Evolutionary conservation across 768 basidiomycete genomes (phyloP).

Genomic region (Podaxis pistillaris): DNA sequence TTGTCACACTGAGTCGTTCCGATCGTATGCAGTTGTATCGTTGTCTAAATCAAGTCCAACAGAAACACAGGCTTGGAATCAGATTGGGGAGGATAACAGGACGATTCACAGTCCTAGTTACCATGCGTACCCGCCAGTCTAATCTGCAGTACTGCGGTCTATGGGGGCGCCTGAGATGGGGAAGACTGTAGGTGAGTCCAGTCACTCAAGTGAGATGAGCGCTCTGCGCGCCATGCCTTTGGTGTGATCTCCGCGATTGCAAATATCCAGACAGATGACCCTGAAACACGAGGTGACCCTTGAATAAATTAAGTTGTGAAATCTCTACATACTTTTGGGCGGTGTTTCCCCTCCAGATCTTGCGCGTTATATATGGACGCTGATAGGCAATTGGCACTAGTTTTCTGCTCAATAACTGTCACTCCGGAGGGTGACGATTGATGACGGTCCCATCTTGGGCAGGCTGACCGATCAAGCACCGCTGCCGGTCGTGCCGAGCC

Average conservation of each 20-base stretch:
- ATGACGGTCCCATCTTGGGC: background rate
- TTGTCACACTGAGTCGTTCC: no score
- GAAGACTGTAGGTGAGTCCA: no score
- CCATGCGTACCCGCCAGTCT: no score
- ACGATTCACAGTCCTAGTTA: no score
- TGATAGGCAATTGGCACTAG: background rate
- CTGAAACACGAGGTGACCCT: constrained; percentile 3
- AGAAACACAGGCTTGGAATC: no score
- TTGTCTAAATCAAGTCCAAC: no score
- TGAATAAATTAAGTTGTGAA: background rate
- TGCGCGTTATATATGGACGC: background rate
- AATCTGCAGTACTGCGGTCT: no score
- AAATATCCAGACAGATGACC: constrained; percentile 4
- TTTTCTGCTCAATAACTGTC: background rate
- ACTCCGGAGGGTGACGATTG: constrained; percentile 7
- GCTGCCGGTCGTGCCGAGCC: background rate
- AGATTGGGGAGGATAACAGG: no score
- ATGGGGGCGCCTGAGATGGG: no score
- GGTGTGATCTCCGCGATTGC: background rate
- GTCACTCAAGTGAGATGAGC: background rate
- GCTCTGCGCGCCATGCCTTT: background rate
- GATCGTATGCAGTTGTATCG: no score
- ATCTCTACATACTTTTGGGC: background rate
- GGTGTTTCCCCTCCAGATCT: background rate
- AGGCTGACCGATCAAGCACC: background rate